Base-by-base conservation (phyloP, 2,329 filamentous ascomycete species). In the Colletotrichum sp. region DNA sequence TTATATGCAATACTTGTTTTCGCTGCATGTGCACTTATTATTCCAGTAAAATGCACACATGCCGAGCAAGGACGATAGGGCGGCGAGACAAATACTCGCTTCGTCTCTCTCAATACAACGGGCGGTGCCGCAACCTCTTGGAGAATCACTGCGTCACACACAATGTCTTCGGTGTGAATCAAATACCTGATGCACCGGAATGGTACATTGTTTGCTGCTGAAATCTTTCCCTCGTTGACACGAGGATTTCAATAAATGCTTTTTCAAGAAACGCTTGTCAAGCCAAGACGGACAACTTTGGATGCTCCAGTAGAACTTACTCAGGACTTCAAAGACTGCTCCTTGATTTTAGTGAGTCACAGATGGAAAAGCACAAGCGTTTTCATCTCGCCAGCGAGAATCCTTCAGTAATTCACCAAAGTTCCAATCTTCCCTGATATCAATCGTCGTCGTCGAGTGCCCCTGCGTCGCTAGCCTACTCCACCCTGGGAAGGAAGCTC, bases 1-100 rank as follows among this genome's bases (percentile, higher is more conserved):
- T 39, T 2, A 39, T 0, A 18, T 18, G 7, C 0, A 2, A 8
- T 2, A 9, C 16, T 1, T 43, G 1, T 43, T 3, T n/a, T 10
- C 0, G 18, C 5, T 43, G 0, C 18, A 3, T 26, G 26, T 26
- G 26, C 26, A 26, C 26, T 26, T 26, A 6, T 6, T 43, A 43
- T 43, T 43, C 18, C 18, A 10, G 5, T 2, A 1, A n/a, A n/a
- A 48, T 4, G 3, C 2, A 12, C 9, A 48, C 18, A 4, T 3
- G 5, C 18, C 2, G 6, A n/a, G 3, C 6, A n/a, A n/a, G 39
- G 18, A n/a, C 7, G 9, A 4, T 2, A 48, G 18, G 18, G 1
- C 5, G 39, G 39, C 9, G 18, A 43, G 18, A 6, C 2, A n/a
- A 0, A 43, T 43, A 5, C 16, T 13, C 16, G 16, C 0, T 9